These are phyloP conservation scores for Solioccasus polychromus DNA, from an alignment of 768 basidiomycete species.

Conservation along the genomic window DNA sequence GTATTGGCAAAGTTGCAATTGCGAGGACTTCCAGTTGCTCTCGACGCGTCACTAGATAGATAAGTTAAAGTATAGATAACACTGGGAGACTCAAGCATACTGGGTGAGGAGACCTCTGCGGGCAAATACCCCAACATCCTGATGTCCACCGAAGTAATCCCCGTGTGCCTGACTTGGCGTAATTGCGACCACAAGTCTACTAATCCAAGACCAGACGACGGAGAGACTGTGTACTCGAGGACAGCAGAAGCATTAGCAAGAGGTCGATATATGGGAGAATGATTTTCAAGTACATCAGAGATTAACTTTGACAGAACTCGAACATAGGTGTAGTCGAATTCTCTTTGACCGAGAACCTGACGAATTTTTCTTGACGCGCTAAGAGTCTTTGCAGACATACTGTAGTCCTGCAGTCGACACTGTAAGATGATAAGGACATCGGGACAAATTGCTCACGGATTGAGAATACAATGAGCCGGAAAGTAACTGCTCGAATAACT, in stretches of 20 bases:
- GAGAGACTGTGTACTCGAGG: conserved; percentile 50
- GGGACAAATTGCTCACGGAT: conserved; percentile 24
- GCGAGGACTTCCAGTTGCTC: conserved; percentile 25
- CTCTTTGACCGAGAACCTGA: conserved; percentile 32
- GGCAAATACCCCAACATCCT: conserved; percentile 11
- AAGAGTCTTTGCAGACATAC: conserved; percentile 37
- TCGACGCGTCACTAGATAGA: conserved; percentile 18
- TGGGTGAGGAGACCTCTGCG: conserved; percentile 1
- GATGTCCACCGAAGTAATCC: conserved; percentile 19
- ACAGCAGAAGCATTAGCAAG: conserved; percentile 33
- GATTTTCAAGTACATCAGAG: conserved; percentile 35
- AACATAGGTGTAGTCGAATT: conserved; percentile 65
- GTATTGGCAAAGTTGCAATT: conserved; percentile 21
- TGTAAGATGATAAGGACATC: background rate
- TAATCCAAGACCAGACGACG: conserved; percentile 71
- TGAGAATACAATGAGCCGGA: conserved; percentile 3
- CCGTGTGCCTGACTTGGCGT: conserved; percentile 19
- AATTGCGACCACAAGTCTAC: conserved; percentile 66
- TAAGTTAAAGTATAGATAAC: background rate
- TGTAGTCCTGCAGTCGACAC: conserved; percentile 28
- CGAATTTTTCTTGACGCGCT: conserved; percentile 42
- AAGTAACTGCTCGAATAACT: conserved; percentile 19
- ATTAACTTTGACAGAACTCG: conserved; percentile 60
- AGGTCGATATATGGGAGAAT: conserved; percentile 32
- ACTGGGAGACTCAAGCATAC: conserved; percentile 5